phyloP scores from a whole-genome alignment of 2,329 filamentous ascomycete genomes.

The Daldinia sp. region DNA sequence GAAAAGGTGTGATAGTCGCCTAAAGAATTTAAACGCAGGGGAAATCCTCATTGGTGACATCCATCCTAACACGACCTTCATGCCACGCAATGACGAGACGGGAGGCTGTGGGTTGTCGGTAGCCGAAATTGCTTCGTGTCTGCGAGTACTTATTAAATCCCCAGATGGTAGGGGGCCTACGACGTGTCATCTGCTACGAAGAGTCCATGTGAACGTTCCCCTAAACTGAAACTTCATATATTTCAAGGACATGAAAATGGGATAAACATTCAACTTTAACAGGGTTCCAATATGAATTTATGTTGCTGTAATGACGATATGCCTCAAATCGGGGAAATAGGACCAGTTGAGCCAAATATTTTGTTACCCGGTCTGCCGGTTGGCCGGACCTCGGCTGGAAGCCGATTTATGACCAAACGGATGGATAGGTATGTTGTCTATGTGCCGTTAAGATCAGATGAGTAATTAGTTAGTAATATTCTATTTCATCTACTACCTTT shows the following conservation, averaged over 20 bases:
- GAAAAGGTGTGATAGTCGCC: conserved; percentile 13
- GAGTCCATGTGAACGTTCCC: conserved; percentile 5
- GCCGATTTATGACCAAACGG: conserved; percentile 21
- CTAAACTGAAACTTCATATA: neutral
- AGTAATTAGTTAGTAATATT: conserved; percentile 16
- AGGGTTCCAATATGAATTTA: conserved; percentile 15
- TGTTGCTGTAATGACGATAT: conserved; percentile 19
- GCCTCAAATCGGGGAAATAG: conserved; percentile 16
- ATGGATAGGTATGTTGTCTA: conserved; percentile 19
- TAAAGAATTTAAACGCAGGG: conserved; percentile 9
- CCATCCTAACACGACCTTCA: conserved; percentile 15
- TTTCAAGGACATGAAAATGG: conserved; percentile 5
- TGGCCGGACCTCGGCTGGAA: conserved; percentile 32
- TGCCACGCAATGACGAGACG: conserved; percentile 27
- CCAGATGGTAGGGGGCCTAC: conserved; percentile 17
- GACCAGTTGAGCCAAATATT: conserved; percentile 9
- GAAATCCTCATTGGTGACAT: conserved; percentile 21
- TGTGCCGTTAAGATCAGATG: neutral
- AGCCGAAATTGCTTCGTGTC: conserved; percentile 29
- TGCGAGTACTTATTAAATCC: conserved; percentile 18
- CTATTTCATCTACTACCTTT: conserved; percentile 1
- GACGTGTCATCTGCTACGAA: conserved; percentile 25
- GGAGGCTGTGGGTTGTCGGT: conserved; percentile 23
- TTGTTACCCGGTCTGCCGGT: conserved; percentile 24
- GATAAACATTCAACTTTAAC: conserved; percentile 3